Percentiles rank a stretch among this genome's conserved stretches.
These are phyloP conservation scores for Haplosporangium gracile DNA, from an alignment of 192 early-diverging fungal genomes.

Conservation along the genomic window DNA sequence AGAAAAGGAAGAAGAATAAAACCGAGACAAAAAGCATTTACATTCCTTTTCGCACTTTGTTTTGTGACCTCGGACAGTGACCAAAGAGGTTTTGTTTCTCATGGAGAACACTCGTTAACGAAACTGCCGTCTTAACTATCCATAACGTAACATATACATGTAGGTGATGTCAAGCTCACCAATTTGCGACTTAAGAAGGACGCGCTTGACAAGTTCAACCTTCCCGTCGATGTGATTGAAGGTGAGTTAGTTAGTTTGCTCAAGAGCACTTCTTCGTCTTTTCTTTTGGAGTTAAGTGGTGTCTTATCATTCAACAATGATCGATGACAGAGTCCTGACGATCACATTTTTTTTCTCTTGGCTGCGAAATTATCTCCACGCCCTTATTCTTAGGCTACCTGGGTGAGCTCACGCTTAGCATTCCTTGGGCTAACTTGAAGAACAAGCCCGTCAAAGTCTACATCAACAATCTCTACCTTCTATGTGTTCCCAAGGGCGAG, in stretches of 20 bases:
- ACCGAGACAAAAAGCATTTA: too few relatives aligned
- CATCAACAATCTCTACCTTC: slow-evolving; percentile 90
- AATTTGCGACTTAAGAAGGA: slow-evolving; percentile 91
- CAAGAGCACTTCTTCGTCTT: background rate
- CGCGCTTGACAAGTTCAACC: slow-evolving; percentile 92
- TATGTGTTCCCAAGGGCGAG: slow-evolving; percentile 86
- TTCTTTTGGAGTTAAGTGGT: background rate
- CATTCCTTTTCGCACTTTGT: background rate
- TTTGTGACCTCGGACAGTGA: background rate
- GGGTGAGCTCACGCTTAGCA: slow-evolving; percentile 91
- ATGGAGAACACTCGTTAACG: background rate
- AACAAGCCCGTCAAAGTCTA: slow-evolving; percentile 91
- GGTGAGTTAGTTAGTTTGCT: slow-evolving; percentile 59
- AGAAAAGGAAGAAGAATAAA: background rate
- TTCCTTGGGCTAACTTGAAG: slow-evolving; percentile 98
- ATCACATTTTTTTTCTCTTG: background rate
- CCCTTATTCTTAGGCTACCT: slow-evolving; percentile 76
- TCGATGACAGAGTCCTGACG: background rate
- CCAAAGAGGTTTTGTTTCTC: background rate
- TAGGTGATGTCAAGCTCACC: slow-evolving; percentile 96
- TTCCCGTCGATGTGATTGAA: slow-evolving; percentile 94
- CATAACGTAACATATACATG: background rate
- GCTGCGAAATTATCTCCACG: background rate
- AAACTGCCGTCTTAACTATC: background rate
- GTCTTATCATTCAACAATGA: background rate